A percentile compares a stretch with the other conserved stretches of the same genome.
phyloP scores from a whole-genome alignment of 345 rosid species.

The Pelargonium nanum region DNA sequence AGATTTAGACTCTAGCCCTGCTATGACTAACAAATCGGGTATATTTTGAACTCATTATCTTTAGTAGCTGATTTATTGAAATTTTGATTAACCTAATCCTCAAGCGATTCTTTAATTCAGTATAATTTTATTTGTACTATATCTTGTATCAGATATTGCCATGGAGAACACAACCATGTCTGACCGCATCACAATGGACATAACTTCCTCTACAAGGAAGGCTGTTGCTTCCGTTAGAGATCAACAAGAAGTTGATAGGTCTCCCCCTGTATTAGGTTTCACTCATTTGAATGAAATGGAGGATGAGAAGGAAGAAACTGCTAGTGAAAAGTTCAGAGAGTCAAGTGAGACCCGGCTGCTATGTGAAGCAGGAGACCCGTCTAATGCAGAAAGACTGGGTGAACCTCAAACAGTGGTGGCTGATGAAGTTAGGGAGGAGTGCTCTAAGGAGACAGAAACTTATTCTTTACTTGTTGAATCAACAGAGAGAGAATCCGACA shows the following conservation, averaged over 20 bases:
- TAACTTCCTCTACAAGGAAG: conserved; percentile 11
- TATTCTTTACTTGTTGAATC: conserved; percentile 21
- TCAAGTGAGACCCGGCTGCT: conserved; percentile 15
- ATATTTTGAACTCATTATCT: conserved; percentile 12
- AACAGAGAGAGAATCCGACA: conserved; percentile 20
- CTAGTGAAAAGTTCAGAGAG: conserved; percentile 11
- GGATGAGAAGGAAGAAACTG: conserved; percentile 12
- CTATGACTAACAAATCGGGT: conserved; percentile 32
- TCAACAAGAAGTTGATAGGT: conserved; percentile 18
- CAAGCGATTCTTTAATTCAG: not conserved
- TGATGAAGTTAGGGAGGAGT: conserved; percentile 18
- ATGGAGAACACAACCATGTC: conserved; percentile 6
- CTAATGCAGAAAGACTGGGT: conserved; percentile 20
- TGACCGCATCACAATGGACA: conserved; percentile 8
- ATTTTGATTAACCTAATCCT: conserved; percentile 1
- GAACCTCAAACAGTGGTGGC: conserved; percentile 14
- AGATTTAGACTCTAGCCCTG: conserved; percentile 23
- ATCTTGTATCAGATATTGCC: not conserved
- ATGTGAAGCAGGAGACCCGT: conserved; percentile 17
- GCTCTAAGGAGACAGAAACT: conserved; percentile 17
- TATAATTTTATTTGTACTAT: conserved; percentile 1
- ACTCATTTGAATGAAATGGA: conserved; percentile 11
- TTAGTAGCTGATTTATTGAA: not conserved
- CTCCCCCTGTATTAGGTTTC: conserved; percentile 9
- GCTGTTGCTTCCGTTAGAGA: conserved; percentile 15